Evolutionary conservation across 2,329 filamentous ascomycete species (phyloP).

Genomic region (Didymella pinodella): DNA sequence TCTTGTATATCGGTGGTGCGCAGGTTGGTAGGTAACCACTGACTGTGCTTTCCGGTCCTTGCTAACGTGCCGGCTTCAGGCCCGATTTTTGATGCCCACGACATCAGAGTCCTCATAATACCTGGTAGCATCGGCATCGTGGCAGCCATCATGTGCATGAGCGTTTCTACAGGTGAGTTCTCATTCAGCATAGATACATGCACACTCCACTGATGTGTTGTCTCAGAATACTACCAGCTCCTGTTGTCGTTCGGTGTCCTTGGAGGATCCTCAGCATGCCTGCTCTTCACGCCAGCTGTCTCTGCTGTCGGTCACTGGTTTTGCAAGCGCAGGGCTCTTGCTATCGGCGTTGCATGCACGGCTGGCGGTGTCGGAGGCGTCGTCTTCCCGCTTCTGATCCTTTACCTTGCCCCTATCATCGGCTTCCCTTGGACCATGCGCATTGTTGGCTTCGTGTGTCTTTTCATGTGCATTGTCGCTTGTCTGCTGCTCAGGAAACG

Average conservation of each 20-base stretch:
- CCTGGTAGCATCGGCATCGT: slow-evolving; percentile 44
- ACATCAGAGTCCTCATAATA: slow-evolving; percentile 42
- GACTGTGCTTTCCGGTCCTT: too few species aligned
- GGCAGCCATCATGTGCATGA: slow-evolving; percentile 41
- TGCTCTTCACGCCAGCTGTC: slow-evolving; percentile 51
- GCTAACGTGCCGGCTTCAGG: slow-evolving; percentile 30
- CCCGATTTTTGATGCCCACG: slow-evolving; percentile 51
- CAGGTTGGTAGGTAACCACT: slow-evolving; percentile 35
- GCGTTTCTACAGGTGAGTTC: slow-evolving; percentile 32
- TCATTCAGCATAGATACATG: too few species aligned
- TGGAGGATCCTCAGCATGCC: slow-evolving; percentile 52
- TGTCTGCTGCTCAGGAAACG: slow-evolving; percentile 58
- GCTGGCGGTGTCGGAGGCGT: slow-evolving; percentile 55
- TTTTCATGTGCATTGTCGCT: slow-evolving; percentile 36
- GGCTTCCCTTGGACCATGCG: slow-evolving; percentile 69
- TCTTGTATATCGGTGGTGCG: slow-evolving; percentile 48
- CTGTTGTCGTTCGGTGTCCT: slow-evolving; percentile 56
- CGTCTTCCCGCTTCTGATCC: slow-evolving; percentile 62
- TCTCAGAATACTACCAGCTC: slow-evolving; percentile 53
- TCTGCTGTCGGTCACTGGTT: slow-evolving; percentile 54
- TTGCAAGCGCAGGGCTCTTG: slow-evolving; percentile 49
- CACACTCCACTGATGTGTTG: neutral
- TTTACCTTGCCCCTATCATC: slow-evolving; percentile 62
- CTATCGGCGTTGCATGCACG: slow-evolving; percentile 53
- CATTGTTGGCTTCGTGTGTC: slow-evolving; percentile 67